A percentile compares a stretch with the other conserved stretches of the same genome.
These are phyloP conservation scores for Quercus suber DNA, from an alignment of 306 rosid genomes.

Conservation along the genomic window DNA sequence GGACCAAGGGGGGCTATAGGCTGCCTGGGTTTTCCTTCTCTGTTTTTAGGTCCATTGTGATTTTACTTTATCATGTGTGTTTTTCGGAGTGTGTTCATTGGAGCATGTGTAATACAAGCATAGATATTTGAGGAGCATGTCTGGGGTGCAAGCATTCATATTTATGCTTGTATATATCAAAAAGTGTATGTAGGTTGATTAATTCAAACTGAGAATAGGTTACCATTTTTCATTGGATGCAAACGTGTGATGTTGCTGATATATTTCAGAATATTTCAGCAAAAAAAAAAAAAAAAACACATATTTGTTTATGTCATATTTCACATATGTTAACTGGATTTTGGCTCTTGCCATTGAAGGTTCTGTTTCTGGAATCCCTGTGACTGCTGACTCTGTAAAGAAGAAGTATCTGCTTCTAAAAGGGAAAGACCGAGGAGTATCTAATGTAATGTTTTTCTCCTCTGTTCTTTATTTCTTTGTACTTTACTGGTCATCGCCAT, in stretches of 20 bases:
- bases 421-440: constrained; percentile 73
- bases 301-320: constrained; percentile 10
- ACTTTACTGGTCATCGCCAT: not conserved
- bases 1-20: no score
- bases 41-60: no score
- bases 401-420: constrained; percentile 77
- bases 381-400: constrained; percentile 76
- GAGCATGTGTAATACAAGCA: not conserved
- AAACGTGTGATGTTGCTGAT: not conserved
- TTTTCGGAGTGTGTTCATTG: not conserved
- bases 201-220: no score
- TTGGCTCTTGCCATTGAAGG: constrained; percentile 57
- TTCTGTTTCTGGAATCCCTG: constrained; percentile 58
- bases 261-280: constrained; percentile 1
- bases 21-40: no score
- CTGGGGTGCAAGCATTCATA: not conserved
- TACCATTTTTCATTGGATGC: not conserved
- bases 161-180: not conserved
- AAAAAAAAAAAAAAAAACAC: not conserved
- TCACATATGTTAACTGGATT: constrained; percentile 21
- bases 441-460: constrained; percentile 42
- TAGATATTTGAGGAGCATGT: not conserved
- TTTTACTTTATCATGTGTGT: no score
- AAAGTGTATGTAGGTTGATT: no score
- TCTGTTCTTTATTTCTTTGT: constrained; percentile 1